A percentile compares a stretch with the other conserved stretches of the same genome.
Conservation (phyloP, 768 basidiomycete species). For the Boletus subparvulus region DNA sequence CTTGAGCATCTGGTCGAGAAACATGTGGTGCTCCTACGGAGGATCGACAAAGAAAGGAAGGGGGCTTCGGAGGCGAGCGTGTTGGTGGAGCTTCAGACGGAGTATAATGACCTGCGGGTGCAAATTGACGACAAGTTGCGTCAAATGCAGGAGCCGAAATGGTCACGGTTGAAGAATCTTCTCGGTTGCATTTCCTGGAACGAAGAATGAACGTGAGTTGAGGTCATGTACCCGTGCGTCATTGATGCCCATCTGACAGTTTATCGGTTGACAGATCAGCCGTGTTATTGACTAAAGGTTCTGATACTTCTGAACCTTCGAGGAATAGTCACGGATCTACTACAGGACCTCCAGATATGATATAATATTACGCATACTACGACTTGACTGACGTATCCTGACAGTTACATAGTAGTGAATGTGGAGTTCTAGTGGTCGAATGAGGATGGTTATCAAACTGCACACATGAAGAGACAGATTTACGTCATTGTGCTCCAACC, state of each 20-base stretch:
- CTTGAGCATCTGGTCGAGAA: constrained; percentile 8
- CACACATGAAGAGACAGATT: too few relatives aligned
- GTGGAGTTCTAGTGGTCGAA: too few relatives aligned
- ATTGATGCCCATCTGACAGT: background rate
- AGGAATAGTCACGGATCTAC: background rate
- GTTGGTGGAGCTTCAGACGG: constrained; percentile 5
- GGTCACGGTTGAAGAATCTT: background rate
- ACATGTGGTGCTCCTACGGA: constrained; percentile 4
- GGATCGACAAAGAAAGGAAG: constrained; percentile 10
- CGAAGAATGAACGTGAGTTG: background rate
- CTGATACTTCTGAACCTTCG: too few relatives aligned
- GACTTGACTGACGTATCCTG: background rate
- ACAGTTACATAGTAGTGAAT: too few relatives aligned
- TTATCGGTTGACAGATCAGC: background rate
- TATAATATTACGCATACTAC: background rate
- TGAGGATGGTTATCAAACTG: too few relatives aligned
- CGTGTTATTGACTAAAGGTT: too few relatives aligned
- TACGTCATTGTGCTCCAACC: too few relatives aligned
- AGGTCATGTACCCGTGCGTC: background rate
- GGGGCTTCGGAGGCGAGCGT: background rate
- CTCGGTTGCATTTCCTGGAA: background rate
- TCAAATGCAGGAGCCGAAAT: constrained; percentile 12
- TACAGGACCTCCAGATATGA: background rate
- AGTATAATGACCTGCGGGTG: constrained; percentile 1
- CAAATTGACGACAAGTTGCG: constrained; percentile 10